Conservation (phyloP, 139 green algal species). For the Chloropicon primus region DNA sequence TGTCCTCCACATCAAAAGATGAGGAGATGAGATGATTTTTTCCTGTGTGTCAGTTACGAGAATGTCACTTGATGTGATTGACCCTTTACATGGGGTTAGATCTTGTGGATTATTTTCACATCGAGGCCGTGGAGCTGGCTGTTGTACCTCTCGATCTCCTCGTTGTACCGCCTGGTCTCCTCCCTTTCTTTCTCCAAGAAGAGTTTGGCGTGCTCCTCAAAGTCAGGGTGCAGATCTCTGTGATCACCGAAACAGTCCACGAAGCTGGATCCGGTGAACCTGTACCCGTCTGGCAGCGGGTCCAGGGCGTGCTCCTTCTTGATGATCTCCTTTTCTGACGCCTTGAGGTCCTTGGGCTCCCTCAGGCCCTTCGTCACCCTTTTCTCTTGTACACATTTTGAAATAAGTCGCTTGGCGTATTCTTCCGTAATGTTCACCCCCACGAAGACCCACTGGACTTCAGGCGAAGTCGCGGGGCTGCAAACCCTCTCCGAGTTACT, state of each 20-base stretch:
- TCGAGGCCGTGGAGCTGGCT: not conserved
- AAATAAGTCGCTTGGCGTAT: not conserved
- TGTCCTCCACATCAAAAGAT: too few relatives aligned
- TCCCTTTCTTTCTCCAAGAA: not conserved
- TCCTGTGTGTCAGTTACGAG: too few relatives aligned
- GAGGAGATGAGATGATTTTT: too few relatives aligned
- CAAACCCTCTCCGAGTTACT: not conserved
- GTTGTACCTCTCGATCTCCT: not conserved
- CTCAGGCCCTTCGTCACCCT: not conserved
- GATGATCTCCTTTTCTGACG: conserved; percentile 15
- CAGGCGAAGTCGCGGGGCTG: not conserved
- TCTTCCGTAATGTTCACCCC: not conserved
- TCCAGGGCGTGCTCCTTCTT: conserved; percentile 5
- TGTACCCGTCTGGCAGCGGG: conserved; percentile 23
- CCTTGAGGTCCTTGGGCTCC: not conserved
- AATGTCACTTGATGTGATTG: too few relatives aligned
- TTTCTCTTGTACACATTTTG: not conserved
- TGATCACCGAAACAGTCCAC: conserved; percentile 23
- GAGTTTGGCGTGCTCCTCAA: not conserved
- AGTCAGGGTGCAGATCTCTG: not conserved
- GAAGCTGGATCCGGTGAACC: conserved; percentile 20
- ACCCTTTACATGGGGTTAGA: too few relatives aligned
- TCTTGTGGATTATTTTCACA: too few relatives aligned
- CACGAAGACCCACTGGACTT: not conserved
- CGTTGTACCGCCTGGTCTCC: not conserved